A percentile compares a stretch with the other conserved stretches of the same genome.
These are phyloP conservation scores for Arthonia radiata DNA, from an alignment of 495 filamentous ascomycete genomes.

Conservation along the genomic window DNA sequence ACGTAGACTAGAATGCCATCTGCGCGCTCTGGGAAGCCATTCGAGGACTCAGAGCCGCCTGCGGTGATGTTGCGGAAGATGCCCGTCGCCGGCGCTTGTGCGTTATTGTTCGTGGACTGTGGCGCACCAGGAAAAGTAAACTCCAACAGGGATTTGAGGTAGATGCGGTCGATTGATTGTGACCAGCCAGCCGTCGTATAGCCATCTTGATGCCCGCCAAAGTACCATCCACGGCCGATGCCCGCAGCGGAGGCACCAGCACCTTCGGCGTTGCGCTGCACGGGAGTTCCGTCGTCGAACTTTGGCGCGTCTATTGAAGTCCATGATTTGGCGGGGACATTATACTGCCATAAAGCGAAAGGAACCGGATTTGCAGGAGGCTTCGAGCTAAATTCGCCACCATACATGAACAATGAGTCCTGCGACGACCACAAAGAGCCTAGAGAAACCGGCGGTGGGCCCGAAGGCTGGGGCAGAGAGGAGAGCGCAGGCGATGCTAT, in stretches of 20 bases:
- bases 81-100: slow-evolving; percentile 28
- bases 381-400: slow-evolving; percentile 40
- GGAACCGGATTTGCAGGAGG: slow-evolving; percentile 25
- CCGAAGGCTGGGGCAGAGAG: slow-evolving; percentile 36
- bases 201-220: slow-evolving; percentile 46
- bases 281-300: slow-evolving; percentile 20
- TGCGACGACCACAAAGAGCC: slow-evolving; percentile 50
- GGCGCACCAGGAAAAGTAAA: slow-evolving; percentile 47
- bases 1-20: slow-evolving; percentile 28
- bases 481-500: slow-evolving; percentile 32
- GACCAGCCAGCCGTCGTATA: slow-evolving; percentile 49
- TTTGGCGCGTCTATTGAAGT: slow-evolving; percentile 27
- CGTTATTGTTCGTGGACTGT: slow-evolving; percentile 32
- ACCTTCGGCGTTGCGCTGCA: slow-evolving; percentile 44
- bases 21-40: slow-evolving; percentile 42
- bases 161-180: slow-evolving; percentile 29
- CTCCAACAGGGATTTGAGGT: slow-evolving; percentile 49
- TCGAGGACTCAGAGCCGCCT: slow-evolving; percentile 35
- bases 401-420: slow-evolving; percentile 42
- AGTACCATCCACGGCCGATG: slow-evolving; percentile 45
- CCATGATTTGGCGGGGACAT: slow-evolving; percentile 32
- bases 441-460: slow-evolving; percentile 41
- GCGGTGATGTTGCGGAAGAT: slow-evolving; percentile 45
- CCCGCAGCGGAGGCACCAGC: slow-evolving; percentile 42
- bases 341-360: slow-evolving; percentile 40